Conservation (phyloP, 2,329 filamentous ascomycete genomes). For the Penicillium freii region DNA sequence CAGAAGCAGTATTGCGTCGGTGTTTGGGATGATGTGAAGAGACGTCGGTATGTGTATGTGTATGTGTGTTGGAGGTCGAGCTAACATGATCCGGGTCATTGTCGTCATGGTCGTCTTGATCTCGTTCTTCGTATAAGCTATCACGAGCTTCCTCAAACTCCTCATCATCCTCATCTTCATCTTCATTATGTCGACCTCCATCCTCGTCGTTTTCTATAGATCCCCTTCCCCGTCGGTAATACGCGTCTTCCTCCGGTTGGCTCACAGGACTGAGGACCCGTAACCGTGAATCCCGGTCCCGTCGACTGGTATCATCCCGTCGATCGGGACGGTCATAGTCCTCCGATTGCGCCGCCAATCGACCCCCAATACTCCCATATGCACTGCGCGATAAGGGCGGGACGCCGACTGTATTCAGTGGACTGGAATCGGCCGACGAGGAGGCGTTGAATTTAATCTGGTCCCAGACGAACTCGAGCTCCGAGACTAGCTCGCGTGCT, state of each 20-base stretch:
- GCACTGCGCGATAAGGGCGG: slow-evolving; percentile 28
- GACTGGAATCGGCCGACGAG: slow-evolving; percentile 54
- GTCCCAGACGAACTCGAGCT: slow-evolving; percentile 99
- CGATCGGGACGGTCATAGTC: slow-evolving; percentile 39
- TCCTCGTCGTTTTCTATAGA: slow-evolving; percentile 20
- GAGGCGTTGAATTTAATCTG: slow-evolving; percentile 84
- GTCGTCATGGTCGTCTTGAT: slow-evolving; percentile 16
- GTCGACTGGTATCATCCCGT: slow-evolving; percentile 3
- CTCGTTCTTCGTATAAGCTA: slow-evolving; percentile 35
- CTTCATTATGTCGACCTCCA: slow-evolving; percentile 32
- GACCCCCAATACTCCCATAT: slow-evolving; percentile 38
- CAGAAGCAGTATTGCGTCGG: slow-evolving; percentile 10
- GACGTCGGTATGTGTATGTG: slow-evolving; percentile 25
- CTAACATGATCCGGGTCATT: slow-evolving; percentile 45
- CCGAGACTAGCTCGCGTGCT: slow-evolving; percentile 80
- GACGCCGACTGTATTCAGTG: slow-evolving; percentile 31
- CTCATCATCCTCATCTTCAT: slow-evolving; percentile 37
- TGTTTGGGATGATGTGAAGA: slow-evolving; percentile 10
- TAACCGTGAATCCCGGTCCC: slow-evolving; percentile 53
- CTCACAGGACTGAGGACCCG: slow-evolving; percentile 81
- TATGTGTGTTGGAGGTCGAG: slow-evolving; percentile 21
- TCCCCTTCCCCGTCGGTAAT: slow-evolving; percentile 44
- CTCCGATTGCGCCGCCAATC: slow-evolving; percentile 36
- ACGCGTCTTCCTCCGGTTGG: slow-evolving; percentile 64
- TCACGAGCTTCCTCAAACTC: slow-evolving; percentile 39